Evolutionary conservation across 208 protist genomes (phyloP), one percentile per base, ranked within the genome.

Genomic region (Kentomonas sorsogonicus): DNA sequence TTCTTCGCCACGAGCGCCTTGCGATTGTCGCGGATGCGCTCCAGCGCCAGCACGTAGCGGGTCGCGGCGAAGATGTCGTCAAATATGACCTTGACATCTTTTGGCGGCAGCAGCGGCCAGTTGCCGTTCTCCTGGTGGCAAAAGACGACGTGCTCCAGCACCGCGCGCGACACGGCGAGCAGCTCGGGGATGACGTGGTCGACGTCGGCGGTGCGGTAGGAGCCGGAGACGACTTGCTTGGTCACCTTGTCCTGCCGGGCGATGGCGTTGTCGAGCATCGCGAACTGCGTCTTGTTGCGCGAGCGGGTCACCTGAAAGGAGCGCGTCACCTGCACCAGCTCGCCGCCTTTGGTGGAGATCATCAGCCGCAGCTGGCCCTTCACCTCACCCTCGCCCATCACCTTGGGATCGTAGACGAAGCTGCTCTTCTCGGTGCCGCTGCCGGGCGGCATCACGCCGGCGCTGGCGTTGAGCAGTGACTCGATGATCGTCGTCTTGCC

Each of bases 401-500:
- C 82, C 66, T 98, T 97, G 3, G 98, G 96, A 58, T 99, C 97
- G 65, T 99, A 96, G 7, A 99, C 81, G 61, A 99, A 99, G 25
- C 85, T 90, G 86, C 85, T 62, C 86, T 97, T 83, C 61, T 97
- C 64, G 16, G 74, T 59, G 10, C 88, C 86, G 25, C 86, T 93
- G 43, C 98, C 94, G 0, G 97, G 97, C 16, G 98, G 98, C 77
- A 98, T 89, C 20, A 95, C 85, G 10, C 98, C 98, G 1, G 97
- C 98, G 38, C 86, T 95, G 36, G 95, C 95, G 71, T 98, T 99
- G 36, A 98, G 89, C 46, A 99, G 69, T 23, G 93, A 94, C 75
- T 99, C 98, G 65, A 99, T 99, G 56, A 99, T 98, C 7, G 98
- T 99, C 62, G 91, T 97, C 90, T 94, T 99, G 80, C 72, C 97